Evolutionary conservation across 805 yeast genomes (phyloP).

Genomic region (Candida pini): DNA sequence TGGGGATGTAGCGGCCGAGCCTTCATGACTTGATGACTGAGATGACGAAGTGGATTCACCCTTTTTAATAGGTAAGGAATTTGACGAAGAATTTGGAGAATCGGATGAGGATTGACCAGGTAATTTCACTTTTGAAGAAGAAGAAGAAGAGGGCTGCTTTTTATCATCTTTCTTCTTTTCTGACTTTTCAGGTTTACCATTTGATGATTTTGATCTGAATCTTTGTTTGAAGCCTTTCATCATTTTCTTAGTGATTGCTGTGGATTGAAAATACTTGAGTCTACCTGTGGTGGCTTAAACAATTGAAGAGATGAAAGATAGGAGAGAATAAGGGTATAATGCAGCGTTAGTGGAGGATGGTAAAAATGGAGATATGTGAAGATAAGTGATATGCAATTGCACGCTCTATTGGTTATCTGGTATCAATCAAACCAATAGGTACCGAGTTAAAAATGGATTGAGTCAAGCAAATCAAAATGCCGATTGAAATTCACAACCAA

Average conservation of each 20-base stretch:
- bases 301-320: no score
- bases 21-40: slow-evolving; percentile 10
- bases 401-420: no score
- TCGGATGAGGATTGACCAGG: slow-evolving; percentile 3
- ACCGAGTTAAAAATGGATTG: no score
- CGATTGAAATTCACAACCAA: no score
- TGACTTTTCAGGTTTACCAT: slow-evolving; percentile 33
- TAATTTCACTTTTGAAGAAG: slow-evolving; percentile 3
- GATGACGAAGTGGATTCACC: slow-evolving; percentile 15
- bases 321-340: no score
- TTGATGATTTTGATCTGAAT: slow-evolving; percentile 34
- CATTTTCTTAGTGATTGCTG: slow-evolving; percentile 36
- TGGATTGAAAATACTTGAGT: not conserved
- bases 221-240: slow-evolving; percentile 71
- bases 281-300: no score
- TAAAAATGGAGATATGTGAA: no score
- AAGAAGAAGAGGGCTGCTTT: slow-evolving; percentile 16
- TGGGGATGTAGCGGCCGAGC: slow-evolving; percentile 13
- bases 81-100: slow-evolving; percentile 7
- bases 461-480: no score
- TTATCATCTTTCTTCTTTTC: slow-evolving; percentile 35
- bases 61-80: slow-evolving; percentile 12
- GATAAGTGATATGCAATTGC: no score
- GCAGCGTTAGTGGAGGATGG: no score
- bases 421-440: no score